Evolutionary conservation across 331 rosid genomes (phyloP).

Genomic region (Quercus lobata): DNA sequence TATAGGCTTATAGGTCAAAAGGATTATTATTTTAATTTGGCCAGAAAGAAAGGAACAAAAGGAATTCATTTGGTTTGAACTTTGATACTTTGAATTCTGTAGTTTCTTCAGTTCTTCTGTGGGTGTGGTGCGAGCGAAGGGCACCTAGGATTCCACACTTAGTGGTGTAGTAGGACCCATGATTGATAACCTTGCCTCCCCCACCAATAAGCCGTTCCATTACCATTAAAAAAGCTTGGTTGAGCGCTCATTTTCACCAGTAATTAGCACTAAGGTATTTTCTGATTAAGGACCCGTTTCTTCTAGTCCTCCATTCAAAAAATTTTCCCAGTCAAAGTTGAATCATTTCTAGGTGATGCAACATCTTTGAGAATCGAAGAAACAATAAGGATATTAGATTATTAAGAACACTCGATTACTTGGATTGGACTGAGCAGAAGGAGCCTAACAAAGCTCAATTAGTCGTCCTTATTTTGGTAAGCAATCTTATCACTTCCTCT

Average conservation of each 20-base stretch:
- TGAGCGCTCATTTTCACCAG: not conserved
- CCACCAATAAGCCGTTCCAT: not conserved
- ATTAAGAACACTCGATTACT: too few species aligned
- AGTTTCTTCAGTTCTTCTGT: not conserved
- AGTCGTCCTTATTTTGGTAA: too few species aligned
- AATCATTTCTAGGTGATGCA: not conserved
- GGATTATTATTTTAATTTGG: not conserved
- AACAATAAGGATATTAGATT: too few species aligned
- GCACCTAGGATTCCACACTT: conserved; percentile 56
- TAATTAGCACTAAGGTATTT: not conserved
- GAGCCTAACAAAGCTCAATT: too few species aligned
- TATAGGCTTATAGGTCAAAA: conserved; percentile 28
- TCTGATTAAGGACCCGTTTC: not conserved
- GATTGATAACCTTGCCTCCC: conserved; percentile 3
- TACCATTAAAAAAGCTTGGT: not conserved
- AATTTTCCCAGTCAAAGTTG: not conserved
- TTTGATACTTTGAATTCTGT: not conserved
- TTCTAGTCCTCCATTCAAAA: not conserved
- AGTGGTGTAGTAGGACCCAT: conserved; percentile 54
- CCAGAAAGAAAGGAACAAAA: not conserved
- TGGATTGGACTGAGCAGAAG: too few species aligned
- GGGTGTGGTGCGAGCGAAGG: not conserved
- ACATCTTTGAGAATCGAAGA: too few species aligned
- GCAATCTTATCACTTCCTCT: too few species aligned
- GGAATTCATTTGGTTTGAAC: not conserved